phyloP scores from a whole-genome alignment of 148 eudicot species.

The Camellia granthamiana region DNA sequence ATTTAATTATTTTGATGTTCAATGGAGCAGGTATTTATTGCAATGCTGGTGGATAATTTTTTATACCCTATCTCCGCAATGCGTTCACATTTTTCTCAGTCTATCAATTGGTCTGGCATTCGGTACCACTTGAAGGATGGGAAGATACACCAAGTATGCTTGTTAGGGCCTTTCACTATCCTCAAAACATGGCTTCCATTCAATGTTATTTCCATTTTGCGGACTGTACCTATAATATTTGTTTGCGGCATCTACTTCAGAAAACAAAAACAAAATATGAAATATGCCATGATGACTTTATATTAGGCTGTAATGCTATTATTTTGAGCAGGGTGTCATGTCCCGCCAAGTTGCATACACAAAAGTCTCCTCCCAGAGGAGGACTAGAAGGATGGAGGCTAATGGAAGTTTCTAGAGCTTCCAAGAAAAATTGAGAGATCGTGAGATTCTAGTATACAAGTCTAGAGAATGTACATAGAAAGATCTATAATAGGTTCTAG shows the following conservation, averaged over 20 bases:
- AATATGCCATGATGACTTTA: not conserved
- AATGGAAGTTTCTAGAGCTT: too few species aligned
- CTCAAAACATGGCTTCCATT: not conserved
- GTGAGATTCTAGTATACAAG: too few species aligned
- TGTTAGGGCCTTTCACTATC: not conserved
- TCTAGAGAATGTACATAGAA: too few species aligned
- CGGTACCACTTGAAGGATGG: constrained; percentile 87
- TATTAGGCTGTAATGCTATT: not conserved
- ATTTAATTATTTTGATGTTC: constrained; percentile 5
- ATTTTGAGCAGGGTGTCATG: not conserved
- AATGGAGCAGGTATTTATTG: constrained; percentile 76
- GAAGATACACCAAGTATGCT: constrained; percentile 67
- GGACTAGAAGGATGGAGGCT: too few species aligned
- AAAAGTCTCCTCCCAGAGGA: too few species aligned
- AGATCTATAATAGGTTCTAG: too few species aligned
- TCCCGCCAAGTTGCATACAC: too few species aligned
- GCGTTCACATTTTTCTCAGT: constrained; percentile 79
- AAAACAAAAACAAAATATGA: not conserved
- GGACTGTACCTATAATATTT: not conserved
- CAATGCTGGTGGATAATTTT: constrained; percentile 92
- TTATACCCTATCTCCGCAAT: constrained; percentile 79
- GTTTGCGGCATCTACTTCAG: not conserved
- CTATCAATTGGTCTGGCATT: constrained; percentile 95
- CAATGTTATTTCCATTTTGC: not conserved
- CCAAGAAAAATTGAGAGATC: too few species aligned